Evolutionary conservation across 306 rosid species (phyloP).

Genomic region (Acacia crassicarpa): DNA sequence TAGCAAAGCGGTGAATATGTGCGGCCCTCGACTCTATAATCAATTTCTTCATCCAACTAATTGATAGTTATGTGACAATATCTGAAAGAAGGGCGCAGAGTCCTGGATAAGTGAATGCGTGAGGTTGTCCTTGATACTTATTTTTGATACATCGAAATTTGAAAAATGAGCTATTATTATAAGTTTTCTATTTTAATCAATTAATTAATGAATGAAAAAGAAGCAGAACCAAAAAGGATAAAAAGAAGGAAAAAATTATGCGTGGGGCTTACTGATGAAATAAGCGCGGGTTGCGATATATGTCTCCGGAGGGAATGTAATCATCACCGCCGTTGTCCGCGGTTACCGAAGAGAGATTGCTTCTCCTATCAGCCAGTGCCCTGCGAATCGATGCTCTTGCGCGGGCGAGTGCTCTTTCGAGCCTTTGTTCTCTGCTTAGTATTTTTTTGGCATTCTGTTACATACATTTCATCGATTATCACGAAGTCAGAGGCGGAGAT

Average conservation of each 20-base stretch:
- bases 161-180: too few relatives aligned
- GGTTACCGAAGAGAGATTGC: background rate
- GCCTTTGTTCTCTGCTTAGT: slow-evolving; percentile 25
- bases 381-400: slow-evolving; percentile 41
- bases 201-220: background rate
- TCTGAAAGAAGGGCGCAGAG: background rate
- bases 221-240: background rate
- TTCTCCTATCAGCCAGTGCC: slow-evolving; percentile 15
- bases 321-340: background rate
- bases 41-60: background rate
- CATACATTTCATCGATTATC: background rate
- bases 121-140: too few relatives aligned
- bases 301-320: slow-evolving; percentile 28
- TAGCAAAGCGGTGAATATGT: slow-evolving; percentile 21
- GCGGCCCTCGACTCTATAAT: background rate
- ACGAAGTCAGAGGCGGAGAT: background rate
- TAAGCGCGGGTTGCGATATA: slow-evolving; percentile 41
- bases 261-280: slow-evolving; percentile 36
- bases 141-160: too few relatives aligned
- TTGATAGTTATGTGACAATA: background rate
- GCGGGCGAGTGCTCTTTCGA: slow-evolving; percentile 38
- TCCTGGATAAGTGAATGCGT: background rate
- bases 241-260: background rate
- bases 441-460: slow-evolving; percentile 23
- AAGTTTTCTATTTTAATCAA: too few relatives aligned